Evolutionary conservation across 2,329 filamentous ascomycete genomes (phyloP).

Genomic region (Monosporascus sp.): DNA sequence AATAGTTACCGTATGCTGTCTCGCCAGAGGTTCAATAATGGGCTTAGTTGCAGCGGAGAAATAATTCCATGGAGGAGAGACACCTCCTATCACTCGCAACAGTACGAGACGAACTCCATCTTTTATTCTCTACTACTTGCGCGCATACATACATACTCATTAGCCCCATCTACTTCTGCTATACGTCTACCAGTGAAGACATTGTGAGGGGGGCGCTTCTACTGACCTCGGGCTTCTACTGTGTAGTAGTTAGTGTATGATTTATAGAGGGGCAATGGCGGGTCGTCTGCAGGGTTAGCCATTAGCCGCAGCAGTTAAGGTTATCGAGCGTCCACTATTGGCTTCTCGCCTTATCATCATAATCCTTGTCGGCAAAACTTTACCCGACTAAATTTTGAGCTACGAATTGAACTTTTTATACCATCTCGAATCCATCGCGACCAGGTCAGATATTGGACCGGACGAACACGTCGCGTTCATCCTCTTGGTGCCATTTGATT

Average conservation of each 20-base stretch:
- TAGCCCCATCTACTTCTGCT: too few species aligned
- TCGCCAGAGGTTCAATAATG: too few species aligned
- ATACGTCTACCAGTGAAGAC: too few species aligned
- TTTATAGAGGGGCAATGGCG: background rate
- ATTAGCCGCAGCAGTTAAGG: background rate
- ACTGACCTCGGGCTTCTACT: too few species aligned
- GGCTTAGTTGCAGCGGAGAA: too few species aligned
- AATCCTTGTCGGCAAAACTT: background rate
- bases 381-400: background rate
- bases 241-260: background rate
- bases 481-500: slow-evolving; percentile 4
- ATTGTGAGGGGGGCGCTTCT: too few species aligned
- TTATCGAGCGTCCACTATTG: background rate
- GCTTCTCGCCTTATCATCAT: background rate
- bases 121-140: too few species aligned
- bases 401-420: background rate
- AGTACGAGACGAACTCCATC: too few species aligned
- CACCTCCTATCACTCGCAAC: too few species aligned
- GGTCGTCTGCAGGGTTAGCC: background rate
- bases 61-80: too few species aligned
- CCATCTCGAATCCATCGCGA: background rate
- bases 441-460: background rate
- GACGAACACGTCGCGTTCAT: slow-evolving; percentile 1
- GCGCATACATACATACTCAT: too few species aligned
- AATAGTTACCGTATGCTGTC: too few species aligned